These are phyloP conservation scores for Camelina hispida DNA, from an alignment of 345 rosid species.

Conservation along the genomic window DNA sequence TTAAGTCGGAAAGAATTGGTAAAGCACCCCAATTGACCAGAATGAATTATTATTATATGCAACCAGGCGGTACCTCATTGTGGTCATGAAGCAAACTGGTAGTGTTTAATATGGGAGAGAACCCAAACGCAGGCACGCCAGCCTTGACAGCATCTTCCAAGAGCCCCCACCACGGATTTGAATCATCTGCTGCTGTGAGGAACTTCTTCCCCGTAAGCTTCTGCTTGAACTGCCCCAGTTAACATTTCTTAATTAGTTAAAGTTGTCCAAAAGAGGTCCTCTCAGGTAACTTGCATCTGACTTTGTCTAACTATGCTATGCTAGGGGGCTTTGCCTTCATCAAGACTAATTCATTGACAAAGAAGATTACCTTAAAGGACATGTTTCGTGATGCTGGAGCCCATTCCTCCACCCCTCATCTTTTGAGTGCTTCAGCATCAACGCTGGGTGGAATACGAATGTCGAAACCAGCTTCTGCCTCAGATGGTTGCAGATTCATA, in stretches of 20 bases:
- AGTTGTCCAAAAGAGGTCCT: not conserved
- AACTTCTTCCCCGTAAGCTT: constrained; percentile 61
- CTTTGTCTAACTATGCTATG: not conserved
- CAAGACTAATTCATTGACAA: not conserved
- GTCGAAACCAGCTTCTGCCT: constrained; percentile 97
- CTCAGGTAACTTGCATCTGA: not conserved
- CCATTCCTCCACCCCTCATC: constrained; percentile 92
- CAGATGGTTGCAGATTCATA: constrained; percentile 97
- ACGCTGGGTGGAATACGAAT: constrained; percentile 80
- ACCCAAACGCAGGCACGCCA: constrained; percentile 87
- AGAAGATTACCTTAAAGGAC: constrained; percentile 71
- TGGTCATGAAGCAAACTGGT: constrained; percentile 91
- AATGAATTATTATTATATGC: not conserved
- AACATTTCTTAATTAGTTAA: constrained; percentile 39
- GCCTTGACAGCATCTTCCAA: constrained; percentile 70
- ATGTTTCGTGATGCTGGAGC: constrained; percentile 90
- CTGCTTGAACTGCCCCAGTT: constrained; percentile 83
- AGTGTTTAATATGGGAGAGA: constrained; percentile 92
- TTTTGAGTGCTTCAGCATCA: constrained; percentile 74
- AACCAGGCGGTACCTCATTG: constrained; percentile 64
- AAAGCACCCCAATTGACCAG: too few species aligned
- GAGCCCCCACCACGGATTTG: constrained; percentile 91
- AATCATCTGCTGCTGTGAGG: constrained; percentile 65
- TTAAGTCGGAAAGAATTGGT: too few species aligned
- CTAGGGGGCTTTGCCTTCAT: not conserved